A percentile compares a stretch with the other conserved stretches of the same genome.
Conservation (phyloP, 345 rosid species). For the Cardiospermum halicacabum region DNA sequence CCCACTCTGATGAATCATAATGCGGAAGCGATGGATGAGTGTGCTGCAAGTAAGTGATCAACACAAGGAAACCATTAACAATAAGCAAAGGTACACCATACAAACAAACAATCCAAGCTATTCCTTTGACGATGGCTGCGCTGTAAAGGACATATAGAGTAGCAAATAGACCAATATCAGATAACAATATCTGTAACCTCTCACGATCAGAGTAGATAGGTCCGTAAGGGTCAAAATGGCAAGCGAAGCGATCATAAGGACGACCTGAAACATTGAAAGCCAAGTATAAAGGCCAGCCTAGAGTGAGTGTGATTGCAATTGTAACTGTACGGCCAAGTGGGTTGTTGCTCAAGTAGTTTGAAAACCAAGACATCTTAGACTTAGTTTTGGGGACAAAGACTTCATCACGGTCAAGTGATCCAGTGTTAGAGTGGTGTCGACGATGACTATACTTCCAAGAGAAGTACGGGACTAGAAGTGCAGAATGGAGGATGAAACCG, state of each 20-base stretch:
- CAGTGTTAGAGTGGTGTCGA: conserved; percentile 69
- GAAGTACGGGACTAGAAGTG: conserved; percentile 55
- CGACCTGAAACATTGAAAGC: conserved; percentile 45
- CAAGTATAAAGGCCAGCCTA: conserved; percentile 48
- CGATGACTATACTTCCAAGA: conserved; percentile 69
- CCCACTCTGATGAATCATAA: conserved; percentile 59
- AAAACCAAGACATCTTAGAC: conserved; percentile 24
- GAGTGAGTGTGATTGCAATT: conserved; percentile 29
- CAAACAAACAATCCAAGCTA: conserved; percentile 43
- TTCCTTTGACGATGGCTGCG: conserved; percentile 30
- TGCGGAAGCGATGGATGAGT: conserved; percentile 60
- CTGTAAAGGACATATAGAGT: conserved; percentile 30
- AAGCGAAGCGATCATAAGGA: conserved; percentile 38
- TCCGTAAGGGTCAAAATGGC: conserved; percentile 44
- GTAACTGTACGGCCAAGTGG: conserved; percentile 38
- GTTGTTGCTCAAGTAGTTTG: conserved; percentile 39
- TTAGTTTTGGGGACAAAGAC: conserved; percentile 56
- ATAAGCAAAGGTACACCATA: conserved; percentile 50
- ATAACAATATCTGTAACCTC: conserved; percentile 43
- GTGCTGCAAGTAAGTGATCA: conserved; percentile 61
- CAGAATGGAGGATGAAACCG: conserved; percentile 55
- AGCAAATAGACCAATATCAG: conserved; percentile 44
- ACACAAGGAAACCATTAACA: conserved; percentile 47
- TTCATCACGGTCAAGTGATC: conserved; percentile 58
- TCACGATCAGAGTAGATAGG: conserved; percentile 50